Base-by-base conservation (phyloP, 2,329 filamentous ascomycete genomes). In the Septoria petroselini region DNA sequence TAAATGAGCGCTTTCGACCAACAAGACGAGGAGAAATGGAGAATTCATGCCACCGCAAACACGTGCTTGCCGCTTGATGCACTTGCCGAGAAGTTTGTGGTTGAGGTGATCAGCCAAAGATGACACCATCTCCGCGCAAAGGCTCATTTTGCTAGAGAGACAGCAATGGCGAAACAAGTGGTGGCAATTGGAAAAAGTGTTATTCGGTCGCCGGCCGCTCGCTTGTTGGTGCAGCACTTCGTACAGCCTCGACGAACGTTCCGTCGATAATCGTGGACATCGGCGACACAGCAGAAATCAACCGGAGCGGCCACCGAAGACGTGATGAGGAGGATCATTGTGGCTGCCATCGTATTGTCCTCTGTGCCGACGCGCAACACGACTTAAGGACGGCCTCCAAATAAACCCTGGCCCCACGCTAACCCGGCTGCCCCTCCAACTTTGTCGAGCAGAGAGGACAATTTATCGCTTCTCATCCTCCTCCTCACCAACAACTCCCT, bases 381-480 rank as follows among this genome's bases (percentile, higher is more conserved):
- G 27, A 21, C 14, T 48, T 25, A 11, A 25, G 29, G 25, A 25
- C 38, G 8, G 27, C 14, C 8, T n/a, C 9, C 41, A 11, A 25
- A n/a, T n/a, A n/a, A 19, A 43, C 29, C 27, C 41, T 19, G 27
- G 39, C 39, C 38, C 39, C 39, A 41, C 39, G 39, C 39, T 29
- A 18, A 27, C 41, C 40, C 40, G 23, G 23, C 23, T 27, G 23
- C 23, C 23, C 23, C 23, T 27, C 23, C 23, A 5, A 30, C 41
- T 34, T 21, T 19, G 6, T 25, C 2, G 33, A 30, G 40, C 40
- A 18, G 40, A 11, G 18, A 31, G 30, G 34, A 39, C 34, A 39
- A 31, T 47, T 47, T 47, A 34, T 47, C 38, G 43, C 25, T 25
- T 14, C 25, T 39, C 35, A n/a, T 29, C 25, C 25, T 43, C 29